Evolutionary conservation across 1,139 yeast species (phyloP).

Genomic region (Saccharomyces hybrid): DNA sequence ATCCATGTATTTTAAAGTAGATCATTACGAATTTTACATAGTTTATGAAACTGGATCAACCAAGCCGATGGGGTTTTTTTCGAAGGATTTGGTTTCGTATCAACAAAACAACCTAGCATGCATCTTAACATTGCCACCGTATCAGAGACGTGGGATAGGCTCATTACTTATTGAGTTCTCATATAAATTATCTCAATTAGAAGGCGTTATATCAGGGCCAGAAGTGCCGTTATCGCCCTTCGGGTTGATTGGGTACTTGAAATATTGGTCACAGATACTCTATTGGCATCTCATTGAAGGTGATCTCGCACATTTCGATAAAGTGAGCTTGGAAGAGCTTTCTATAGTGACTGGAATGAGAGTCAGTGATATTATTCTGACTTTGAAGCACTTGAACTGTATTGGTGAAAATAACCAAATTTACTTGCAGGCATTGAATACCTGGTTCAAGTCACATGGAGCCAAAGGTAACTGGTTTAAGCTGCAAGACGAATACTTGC

Average conservation of each 20-base stretch:
- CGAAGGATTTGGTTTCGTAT: constrained; percentile 79
- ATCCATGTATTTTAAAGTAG: constrained; percentile 74
- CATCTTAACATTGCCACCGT: constrained; percentile 86
- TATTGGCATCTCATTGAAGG: constrained; percentile 39
- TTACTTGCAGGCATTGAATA: constrained; percentile 12
- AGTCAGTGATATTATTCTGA: constrained; percentile 55
- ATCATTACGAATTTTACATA: constrained; percentile 72
- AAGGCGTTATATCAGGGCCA: constrained; percentile 67
- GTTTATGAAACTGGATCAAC: constrained; percentile 43
- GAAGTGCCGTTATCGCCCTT: constrained; percentile 82
- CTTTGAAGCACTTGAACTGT: constrained; percentile 57
- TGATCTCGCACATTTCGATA: constrained; percentile 25
- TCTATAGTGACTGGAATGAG: constrained; percentile 62
- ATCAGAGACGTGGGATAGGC: constrained; percentile 73
- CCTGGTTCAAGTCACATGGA: constrained; percentile 12
- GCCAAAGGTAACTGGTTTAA: constrained; percentile 16
- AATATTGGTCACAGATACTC: constrained; percentile 65
- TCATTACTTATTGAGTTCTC: constrained; percentile 75
- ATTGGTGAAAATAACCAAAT: constrained; percentile 29
- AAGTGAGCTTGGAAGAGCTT: constrained; percentile 44
- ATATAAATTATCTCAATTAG: constrained; percentile 59
- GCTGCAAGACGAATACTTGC: constrained; percentile 23
- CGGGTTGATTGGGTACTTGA: constrained; percentile 64
- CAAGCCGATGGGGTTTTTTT: constrained; percentile 82
- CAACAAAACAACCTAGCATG: constrained; percentile 85